phyloP scores from a whole-genome alignment of 2,329 filamentous ascomycete species.

The Exserohilum rostratum region DNA sequence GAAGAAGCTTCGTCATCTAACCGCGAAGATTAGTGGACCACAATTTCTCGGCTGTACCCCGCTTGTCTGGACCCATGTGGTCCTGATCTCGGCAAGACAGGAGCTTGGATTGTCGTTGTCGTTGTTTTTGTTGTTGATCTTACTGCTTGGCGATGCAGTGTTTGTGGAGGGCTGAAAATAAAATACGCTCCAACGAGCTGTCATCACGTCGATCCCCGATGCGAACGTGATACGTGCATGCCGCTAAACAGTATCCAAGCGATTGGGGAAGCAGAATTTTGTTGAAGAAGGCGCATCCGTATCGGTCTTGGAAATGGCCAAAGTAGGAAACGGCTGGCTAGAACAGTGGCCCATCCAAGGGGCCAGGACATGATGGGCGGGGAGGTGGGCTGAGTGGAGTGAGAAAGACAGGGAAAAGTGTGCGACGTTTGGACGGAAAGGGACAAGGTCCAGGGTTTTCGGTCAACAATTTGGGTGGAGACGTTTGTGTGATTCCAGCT shows the following conservation, averaged over 20 bases:
- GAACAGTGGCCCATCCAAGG: slow-evolving; percentile 3
- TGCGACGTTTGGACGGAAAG: not conserved
- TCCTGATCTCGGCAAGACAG: slow-evolving; percentile 9
- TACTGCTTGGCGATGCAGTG: slow-evolving; percentile 10
- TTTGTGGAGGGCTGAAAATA: slow-evolving; percentile 16
- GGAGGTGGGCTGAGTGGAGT: slow-evolving; percentile 10
- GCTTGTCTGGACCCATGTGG: slow-evolving; percentile 8
- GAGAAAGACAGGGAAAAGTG: slow-evolving; percentile 11
- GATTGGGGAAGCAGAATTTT: slow-evolving; percentile 6
- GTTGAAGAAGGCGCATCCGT: slow-evolving; percentile 18
- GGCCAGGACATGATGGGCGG: slow-evolving; percentile 10
- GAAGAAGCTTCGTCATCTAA: slow-evolving; percentile 12
- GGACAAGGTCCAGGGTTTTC: slow-evolving; percentile 7
- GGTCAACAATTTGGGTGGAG: not conserved
- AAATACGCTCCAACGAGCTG: slow-evolving; percentile 11
- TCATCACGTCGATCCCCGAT: slow-evolving; percentile 9
- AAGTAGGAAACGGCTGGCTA: slow-evolving; percentile 14
- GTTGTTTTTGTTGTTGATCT: slow-evolving; percentile 4
- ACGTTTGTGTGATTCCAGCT: slow-evolving; percentile 15
- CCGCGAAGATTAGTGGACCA: slow-evolving; percentile 15
- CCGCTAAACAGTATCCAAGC: slow-evolving; percentile 8
- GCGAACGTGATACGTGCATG: slow-evolving; percentile 13
- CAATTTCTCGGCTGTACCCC: slow-evolving; percentile 15
- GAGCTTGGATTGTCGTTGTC: slow-evolving; percentile 2
- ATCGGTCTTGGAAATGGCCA: slow-evolving; percentile 10